phyloP scores from a whole-genome alignment of 148 eudicot species.

The Rheum nobile region DNA sequence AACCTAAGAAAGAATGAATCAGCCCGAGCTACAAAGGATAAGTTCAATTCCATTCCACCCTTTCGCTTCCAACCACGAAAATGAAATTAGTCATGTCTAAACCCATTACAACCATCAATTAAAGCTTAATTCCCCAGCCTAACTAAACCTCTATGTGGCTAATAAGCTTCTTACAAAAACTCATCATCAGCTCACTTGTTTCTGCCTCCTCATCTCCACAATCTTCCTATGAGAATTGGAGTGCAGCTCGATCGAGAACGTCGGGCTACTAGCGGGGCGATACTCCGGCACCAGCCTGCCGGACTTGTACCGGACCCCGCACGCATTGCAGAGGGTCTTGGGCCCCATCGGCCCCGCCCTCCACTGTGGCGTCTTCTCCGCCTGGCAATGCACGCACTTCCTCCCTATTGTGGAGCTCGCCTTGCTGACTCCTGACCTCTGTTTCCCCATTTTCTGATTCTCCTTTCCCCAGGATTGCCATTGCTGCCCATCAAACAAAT shows the following conservation, averaged over 20 bases:
- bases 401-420: constrained; percentile 27
- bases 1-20: neutral
- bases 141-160: neutral
- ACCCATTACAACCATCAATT: neutral
- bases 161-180: neutral
- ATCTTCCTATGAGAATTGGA: constrained; percentile 45
- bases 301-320: constrained; percentile 37
- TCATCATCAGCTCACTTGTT: neutral
- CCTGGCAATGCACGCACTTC: constrained; percentile 25
- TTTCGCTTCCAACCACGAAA: neutral
- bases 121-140: neutral
- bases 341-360: constrained; percentile 29
- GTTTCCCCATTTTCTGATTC: neutral
- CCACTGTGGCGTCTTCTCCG: constrained; percentile 44
- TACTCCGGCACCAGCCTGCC: constrained; percentile 37
- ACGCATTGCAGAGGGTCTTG: constrained; percentile 38
- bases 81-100: neutral
- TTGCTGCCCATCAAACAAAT: constrained; percentile 9
- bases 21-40: neutral
- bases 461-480: neutral
- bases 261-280: constrained; percentile 36
- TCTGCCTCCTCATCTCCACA: constrained; percentile 32
- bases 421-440: neutral
- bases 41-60: neutral
- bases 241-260: constrained; percentile 28